Percentiles rank a stretch among this genome's conserved stretches.
Evolutionary conservation across 768 basidiomycete species (phyloP).

Genomic region (Chlorophyllum brunneum): DNA sequence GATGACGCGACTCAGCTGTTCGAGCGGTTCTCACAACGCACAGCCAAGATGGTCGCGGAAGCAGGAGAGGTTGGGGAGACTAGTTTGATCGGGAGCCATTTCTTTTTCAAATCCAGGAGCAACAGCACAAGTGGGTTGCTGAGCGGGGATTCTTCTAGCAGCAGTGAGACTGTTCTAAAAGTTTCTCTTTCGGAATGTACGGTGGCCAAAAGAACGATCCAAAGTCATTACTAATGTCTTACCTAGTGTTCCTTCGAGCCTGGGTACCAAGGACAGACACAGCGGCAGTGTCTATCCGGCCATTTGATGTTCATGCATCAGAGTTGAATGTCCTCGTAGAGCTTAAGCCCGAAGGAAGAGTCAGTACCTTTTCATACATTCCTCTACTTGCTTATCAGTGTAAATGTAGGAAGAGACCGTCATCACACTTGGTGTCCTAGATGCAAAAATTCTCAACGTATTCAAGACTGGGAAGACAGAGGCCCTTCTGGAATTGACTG

Average conservation of each 20-base stretch:
- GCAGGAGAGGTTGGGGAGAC: slow-evolving; percentile 45
- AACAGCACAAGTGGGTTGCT: slow-evolving; percentile 31
- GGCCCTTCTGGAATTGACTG: slow-evolving; percentile 52
- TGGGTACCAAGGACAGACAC: slow-evolving; percentile 17
- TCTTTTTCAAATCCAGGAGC: slow-evolving; percentile 55
- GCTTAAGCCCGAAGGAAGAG: slow-evolving; percentile 69
- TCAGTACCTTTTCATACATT: slow-evolving; percentile 24
- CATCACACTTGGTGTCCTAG: slow-evolving; percentile 59
- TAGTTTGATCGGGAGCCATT: slow-evolving; percentile 77
- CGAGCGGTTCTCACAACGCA: slow-evolving; percentile 35
- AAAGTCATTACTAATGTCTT: background rate
- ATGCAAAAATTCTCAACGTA: slow-evolving; percentile 53
- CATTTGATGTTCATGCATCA: slow-evolving; percentile 11
- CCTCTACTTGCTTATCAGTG: background rate
- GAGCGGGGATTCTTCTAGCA: slow-evolving; percentile 19
- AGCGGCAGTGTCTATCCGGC: background rate
- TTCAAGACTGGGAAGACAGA: slow-evolving; percentile 28
- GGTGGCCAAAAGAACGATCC: background rate
- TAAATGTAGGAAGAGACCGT: slow-evolving; percentile 32
- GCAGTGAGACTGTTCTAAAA: slow-evolving; percentile 47
- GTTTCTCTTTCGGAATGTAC: slow-evolving; percentile 31
- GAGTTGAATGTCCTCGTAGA: slow-evolving; percentile 40
- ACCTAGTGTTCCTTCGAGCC: slow-evolving; percentile 20
- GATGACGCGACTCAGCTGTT: slow-evolving; percentile 81
- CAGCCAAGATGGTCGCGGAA: slow-evolving; percentile 18